Conservation (phyloP, 75 land plant genomes). For the Chamaecyparis obtusa region DNA sequence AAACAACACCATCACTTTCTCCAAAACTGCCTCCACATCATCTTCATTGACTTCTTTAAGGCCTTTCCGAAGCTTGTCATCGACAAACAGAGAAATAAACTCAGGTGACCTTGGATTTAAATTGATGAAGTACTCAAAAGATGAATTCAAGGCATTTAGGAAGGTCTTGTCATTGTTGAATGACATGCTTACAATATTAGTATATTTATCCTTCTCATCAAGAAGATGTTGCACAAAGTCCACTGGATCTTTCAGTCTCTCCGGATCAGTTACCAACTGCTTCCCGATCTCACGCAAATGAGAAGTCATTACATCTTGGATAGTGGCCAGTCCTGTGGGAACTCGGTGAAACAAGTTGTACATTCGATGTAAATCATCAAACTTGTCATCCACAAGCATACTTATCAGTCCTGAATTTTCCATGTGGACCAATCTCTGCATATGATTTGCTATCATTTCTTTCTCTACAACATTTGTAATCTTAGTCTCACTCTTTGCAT, state of each 20-base stretch:
- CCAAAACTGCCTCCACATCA: conserved; percentile 87
- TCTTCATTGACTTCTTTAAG: conserved; percentile 92
- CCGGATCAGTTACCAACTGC: conserved; percentile 88
- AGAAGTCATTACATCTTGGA: conserved; percentile 87
- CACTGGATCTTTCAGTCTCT: conserved; percentile 86
- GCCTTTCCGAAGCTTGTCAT: conserved; percentile 93
- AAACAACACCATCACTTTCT: conserved; percentile 98
- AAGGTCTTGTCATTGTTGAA: conserved; percentile 95
- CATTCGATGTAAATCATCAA: conserved; percentile 89
- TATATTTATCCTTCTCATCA: conserved; percentile 90
- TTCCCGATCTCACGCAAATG: conserved; percentile 88
- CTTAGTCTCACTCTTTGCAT: conserved; percentile 66
- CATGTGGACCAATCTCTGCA: conserved; percentile 92
- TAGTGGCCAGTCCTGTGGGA: conserved; percentile 61
- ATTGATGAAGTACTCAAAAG: conserved; percentile 96
- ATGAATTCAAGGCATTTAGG: conserved; percentile 94
- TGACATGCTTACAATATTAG: conserved; percentile 67
- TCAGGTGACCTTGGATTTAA: conserved; percentile 91
- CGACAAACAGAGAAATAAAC: conserved; percentile 92
- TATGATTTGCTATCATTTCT: conserved; percentile 93
- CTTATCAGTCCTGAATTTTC: conserved; percentile 94
- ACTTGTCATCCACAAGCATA: conserved; percentile 93
- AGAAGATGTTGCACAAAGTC: conserved; percentile 92
- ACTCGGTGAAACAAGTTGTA: conserved; percentile 85
- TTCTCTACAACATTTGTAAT: conserved; percentile 89